phyloP scores from a whole-genome alignment of 1,139 yeast species.

The Diutina ranongensis region DNA sequence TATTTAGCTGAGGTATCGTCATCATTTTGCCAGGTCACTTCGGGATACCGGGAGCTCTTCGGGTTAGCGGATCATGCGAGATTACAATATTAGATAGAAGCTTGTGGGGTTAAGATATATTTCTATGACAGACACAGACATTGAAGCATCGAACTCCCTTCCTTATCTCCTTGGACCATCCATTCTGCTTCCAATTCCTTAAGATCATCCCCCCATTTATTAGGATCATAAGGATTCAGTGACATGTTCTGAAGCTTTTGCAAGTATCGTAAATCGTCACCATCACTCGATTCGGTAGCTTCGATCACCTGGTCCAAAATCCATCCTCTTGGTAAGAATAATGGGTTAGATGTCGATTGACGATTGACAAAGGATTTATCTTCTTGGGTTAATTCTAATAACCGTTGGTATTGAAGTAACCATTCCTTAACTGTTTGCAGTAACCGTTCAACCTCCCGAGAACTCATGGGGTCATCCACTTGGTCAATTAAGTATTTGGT shows the following conservation, averaged over 20 bases:
- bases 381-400: constrained; percentile 19
- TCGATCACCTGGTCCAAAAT: constrained; percentile 73
- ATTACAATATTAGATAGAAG: too few relatives aligned
- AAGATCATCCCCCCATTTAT: constrained; percentile 53
- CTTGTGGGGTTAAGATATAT: too few relatives aligned
- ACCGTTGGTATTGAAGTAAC: constrained; percentile 28
- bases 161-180: constrained; percentile 37
- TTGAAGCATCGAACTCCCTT: constrained; percentile 43
- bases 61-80: background rate
- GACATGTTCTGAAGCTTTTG: constrained; percentile 52
- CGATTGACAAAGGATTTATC: constrained; percentile 21
- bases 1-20: too few relatives aligned
- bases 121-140: constrained; percentile 34
- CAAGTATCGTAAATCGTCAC: constrained; percentile 27
- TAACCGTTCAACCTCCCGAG: constrained; percentile 23
- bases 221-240: constrained; percentile 45
- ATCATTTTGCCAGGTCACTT: too few relatives aligned
- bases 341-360: constrained; percentile 44
- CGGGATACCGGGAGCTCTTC: background rate
- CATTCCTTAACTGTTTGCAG: constrained; percentile 23
- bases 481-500: constrained; percentile 22
- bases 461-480: constrained; percentile 12
- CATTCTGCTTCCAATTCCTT: constrained; percentile 47
- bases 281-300: constrained; percentile 27
- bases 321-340: constrained; percentile 79